These are phyloP conservation scores for Westerdykella aurantiaca DNA, from an alignment of 2,329 filamentous ascomycete genomes.

Conservation along the genomic window DNA sequence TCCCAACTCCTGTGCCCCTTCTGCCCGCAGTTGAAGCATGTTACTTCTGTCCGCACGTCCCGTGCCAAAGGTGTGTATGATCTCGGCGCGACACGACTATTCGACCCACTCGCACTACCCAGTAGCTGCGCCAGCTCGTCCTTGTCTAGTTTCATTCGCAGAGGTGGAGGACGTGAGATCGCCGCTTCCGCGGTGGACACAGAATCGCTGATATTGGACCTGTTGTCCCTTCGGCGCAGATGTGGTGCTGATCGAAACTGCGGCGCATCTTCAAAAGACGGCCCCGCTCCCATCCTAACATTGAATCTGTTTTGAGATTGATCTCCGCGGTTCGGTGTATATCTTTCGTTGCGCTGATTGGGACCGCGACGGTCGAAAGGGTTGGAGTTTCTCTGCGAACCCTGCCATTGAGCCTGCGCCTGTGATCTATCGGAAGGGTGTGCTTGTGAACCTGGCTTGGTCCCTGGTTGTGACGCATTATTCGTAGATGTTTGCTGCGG, in stretches of 20 bases:
- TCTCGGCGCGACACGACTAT: conserved; percentile 4
- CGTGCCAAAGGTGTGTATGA: conserved; percentile 21
- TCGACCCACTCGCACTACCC: conserved; percentile 8
- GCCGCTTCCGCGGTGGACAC: neutral
- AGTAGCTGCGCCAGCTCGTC: conserved; percentile 24
- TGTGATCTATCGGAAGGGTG: conserved; percentile 3
- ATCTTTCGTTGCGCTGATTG: conserved; percentile 16
- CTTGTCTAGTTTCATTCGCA: conserved; percentile 20
- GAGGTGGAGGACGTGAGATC: conserved; percentile 6
- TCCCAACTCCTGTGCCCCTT: conserved; percentile 17
- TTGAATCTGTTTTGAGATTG: conserved; percentile 12
- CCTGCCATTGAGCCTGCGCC: conserved; percentile 13
- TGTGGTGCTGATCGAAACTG: conserved; percentile 20
- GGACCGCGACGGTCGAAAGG: conserved; percentile 13
- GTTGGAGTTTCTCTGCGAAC: neutral
- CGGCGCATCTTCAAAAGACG: conserved; percentile 17
- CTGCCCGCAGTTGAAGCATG: conserved; percentile 28
- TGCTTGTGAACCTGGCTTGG: neutral
- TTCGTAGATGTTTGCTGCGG: neutral
- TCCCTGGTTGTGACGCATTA: neutral
- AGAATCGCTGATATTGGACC: too few species aligned
- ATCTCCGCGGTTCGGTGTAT: neutral
- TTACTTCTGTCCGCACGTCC: conserved; percentile 16
- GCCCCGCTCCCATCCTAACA: conserved; percentile 30
- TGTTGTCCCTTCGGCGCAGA: conserved; percentile 24